phyloP scores from a whole-genome alignment of 495 filamentous ascomycete genomes.

The Glonium stellatum region DNA sequence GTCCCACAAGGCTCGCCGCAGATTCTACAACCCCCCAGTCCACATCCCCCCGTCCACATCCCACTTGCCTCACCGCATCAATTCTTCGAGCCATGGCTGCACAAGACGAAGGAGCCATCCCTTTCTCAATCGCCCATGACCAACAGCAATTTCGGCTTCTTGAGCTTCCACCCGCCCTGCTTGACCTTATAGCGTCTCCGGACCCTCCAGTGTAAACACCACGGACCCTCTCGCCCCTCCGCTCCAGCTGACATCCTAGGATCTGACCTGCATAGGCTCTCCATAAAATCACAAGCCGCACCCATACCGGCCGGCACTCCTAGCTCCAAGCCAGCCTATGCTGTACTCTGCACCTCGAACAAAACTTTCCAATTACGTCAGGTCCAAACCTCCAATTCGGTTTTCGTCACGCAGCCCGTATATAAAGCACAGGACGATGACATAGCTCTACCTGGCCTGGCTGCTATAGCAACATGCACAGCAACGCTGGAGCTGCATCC shows the following conservation, averaged over 20 bases:
- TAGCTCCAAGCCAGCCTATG: slow-evolving; percentile 46
- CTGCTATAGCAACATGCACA: slow-evolving; percentile 60
- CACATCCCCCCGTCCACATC: background rate
- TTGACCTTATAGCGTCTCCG: slow-evolving; percentile 47
- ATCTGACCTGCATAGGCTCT: slow-evolving; percentile 46
- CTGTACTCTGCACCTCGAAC: slow-evolving; percentile 63
- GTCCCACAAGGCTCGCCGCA: background rate
- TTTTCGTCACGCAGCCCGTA: slow-evolving; percentile 60
- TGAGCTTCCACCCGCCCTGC: slow-evolving; percentile 72
- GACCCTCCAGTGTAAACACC: slow-evolving; percentile 29
- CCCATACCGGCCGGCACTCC: slow-evolving; percentile 27
- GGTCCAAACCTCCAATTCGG: slow-evolving; percentile 83
- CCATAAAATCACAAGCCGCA: slow-evolving; percentile 51
- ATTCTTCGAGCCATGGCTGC: slow-evolving; percentile 45
- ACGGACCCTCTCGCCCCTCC: background rate
- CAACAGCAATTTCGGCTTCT: slow-evolving; percentile 64
- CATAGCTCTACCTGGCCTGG: slow-evolving; percentile 41
- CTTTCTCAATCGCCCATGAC: slow-evolving; percentile 54
- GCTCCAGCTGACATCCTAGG: background rate
- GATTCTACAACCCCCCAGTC: too few species aligned
- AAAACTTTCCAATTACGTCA: slow-evolving; percentile 76
- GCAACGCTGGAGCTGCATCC: slow-evolving; percentile 60
- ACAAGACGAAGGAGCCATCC: slow-evolving; percentile 50
- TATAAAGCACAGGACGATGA: slow-evolving; percentile 24
- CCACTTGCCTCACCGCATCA: background rate